These are phyloP conservation scores for Diaporthe destruens DNA, from an alignment of 2,329 filamentous ascomycete genomes.

Conservation along the genomic window DNA sequence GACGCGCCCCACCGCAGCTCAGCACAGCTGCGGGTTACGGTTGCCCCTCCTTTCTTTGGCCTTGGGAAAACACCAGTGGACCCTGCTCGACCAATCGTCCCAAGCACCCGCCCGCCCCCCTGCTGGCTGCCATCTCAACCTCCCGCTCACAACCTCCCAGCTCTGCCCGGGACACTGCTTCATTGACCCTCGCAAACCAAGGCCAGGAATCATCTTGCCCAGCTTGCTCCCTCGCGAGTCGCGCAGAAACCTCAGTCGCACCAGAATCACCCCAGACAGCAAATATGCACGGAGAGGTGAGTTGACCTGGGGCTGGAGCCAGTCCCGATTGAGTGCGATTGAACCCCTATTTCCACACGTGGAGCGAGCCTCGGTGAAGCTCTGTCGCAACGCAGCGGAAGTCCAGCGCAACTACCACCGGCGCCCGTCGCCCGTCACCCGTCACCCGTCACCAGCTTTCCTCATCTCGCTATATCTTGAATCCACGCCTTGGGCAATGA, in stretches of 20 bases:
- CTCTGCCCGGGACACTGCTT: constrained; percentile 22
- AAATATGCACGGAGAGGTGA: constrained; percentile 43
- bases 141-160: constrained; percentile 29
- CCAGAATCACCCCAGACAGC: constrained; percentile 15
- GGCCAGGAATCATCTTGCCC: constrained; percentile 7
- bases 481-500: constrained; percentile 8
- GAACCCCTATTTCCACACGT: constrained; percentile 36
- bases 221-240: constrained; percentile 33
- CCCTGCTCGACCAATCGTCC: constrained; percentile 16
- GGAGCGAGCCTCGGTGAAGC: constrained; percentile 31
- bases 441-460: constrained; percentile 16
- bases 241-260: constrained; percentile 33
- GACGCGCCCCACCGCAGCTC: constrained; percentile 30
- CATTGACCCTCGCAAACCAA: constrained; percentile 6
- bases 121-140: constrained; percentile 15
- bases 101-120: constrained; percentile 12
- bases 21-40: neutral
- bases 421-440: neutral
- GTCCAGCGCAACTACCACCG: constrained; percentile 23
- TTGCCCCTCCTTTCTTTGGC: constrained; percentile 32
- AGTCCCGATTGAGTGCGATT: constrained; percentile 11
- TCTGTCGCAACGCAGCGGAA: constrained; percentile 4
- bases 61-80: constrained; percentile 21
- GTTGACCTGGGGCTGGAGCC: constrained; percentile 32
- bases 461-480: constrained; percentile 30